Evolutionary conservation across 2,329 filamentous ascomycete genomes (phyloP).

Genomic region (Aspergillus oerlinghausenensis): DNA sequence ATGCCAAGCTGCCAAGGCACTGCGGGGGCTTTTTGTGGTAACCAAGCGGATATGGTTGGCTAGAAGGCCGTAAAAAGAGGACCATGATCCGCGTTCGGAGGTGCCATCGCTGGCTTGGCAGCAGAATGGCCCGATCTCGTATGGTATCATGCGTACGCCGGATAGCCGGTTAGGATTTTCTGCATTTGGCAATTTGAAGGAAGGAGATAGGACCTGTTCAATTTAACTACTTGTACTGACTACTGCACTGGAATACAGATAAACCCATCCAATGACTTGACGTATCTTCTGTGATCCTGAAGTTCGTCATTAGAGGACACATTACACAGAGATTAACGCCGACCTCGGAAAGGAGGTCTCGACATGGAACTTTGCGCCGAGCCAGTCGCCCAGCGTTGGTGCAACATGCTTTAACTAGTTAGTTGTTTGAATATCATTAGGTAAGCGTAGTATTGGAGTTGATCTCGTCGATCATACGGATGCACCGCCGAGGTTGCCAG

Average conservation of each 20-base stretch:
- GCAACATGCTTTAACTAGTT: neutral
- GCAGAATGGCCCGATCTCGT: conserved; percentile 4
- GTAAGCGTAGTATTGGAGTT: neutral
- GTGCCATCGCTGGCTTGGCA: conserved; percentile 15
- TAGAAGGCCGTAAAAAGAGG: neutral
- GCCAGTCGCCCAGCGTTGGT: conserved; percentile 9
- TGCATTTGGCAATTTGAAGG: neutral
- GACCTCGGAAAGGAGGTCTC: conserved; percentile 3
- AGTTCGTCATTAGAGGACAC: neutral
- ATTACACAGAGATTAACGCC: neutral
- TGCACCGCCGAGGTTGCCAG: neutral
- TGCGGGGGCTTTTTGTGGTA: conserved; percentile 12
- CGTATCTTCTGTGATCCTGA: neutral
- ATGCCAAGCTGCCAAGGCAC: conserved; percentile 19
- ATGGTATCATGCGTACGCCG: neutral
- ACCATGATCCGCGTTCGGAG: conserved; percentile 19
- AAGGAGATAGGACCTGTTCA: too few relatives aligned
- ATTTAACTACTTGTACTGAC: too few relatives aligned
- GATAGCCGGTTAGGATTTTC: neutral
- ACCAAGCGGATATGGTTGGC: conserved; percentile 5
- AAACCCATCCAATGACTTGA: neutral
- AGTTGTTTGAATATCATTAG: neutral
- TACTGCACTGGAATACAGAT: too few relatives aligned
- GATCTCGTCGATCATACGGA: neutral
- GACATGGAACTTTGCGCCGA: conserved; percentile 6